Evolutionary conservation across 306 rosid genomes (phyloP).

Genomic region (Parietaria judaica): DNA sequence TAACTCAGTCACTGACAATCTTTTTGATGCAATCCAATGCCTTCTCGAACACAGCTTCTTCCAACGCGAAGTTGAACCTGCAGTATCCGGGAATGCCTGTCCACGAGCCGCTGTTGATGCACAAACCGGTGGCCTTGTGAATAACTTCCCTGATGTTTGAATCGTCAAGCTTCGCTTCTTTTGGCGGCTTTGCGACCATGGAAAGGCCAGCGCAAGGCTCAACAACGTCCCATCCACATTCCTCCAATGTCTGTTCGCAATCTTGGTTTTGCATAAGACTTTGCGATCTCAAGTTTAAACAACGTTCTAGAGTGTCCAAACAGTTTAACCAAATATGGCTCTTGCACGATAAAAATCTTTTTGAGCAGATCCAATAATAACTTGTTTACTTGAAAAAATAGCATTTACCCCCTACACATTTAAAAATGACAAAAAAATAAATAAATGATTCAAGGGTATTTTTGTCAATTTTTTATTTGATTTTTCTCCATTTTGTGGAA

Average conservation of each 20-base stretch:
- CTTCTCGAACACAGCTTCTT: conserved; percentile 59
- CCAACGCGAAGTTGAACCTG: conserved; percentile 73
- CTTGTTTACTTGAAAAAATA: too few relatives aligned
- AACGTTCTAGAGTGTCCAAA: too few relatives aligned
- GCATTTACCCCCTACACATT: too few relatives aligned
- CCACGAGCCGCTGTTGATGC: conserved; percentile 92
- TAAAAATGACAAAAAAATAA: too few relatives aligned
- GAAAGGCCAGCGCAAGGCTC: conserved; percentile 71
- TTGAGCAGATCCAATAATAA: too few relatives aligned
- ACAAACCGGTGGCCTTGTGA: conserved; percentile 65
- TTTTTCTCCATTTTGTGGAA: too few relatives aligned
- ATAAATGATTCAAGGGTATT: too few relatives aligned
- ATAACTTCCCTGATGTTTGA: conserved; percentile 63
- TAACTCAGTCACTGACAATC: conserved; percentile 29
- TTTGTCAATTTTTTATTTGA: too few relatives aligned
- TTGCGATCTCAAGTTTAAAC: too few relatives aligned
- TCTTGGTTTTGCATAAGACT: conserved; percentile 1
- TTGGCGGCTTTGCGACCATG: conserved; percentile 71
- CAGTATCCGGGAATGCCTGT: conserved; percentile 95
- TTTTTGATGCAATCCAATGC: conserved; percentile 78
- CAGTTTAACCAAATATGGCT: too few relatives aligned
- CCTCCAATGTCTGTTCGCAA: conserved; percentile 51
- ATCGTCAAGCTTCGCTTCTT: conserved; percentile 49
- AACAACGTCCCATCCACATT: conserved; percentile 81
- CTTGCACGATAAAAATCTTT: too few relatives aligned